Base-by-base conservation (phyloP, 1,284 basidiomycete species). In the Boletellus sp. region DNA sequence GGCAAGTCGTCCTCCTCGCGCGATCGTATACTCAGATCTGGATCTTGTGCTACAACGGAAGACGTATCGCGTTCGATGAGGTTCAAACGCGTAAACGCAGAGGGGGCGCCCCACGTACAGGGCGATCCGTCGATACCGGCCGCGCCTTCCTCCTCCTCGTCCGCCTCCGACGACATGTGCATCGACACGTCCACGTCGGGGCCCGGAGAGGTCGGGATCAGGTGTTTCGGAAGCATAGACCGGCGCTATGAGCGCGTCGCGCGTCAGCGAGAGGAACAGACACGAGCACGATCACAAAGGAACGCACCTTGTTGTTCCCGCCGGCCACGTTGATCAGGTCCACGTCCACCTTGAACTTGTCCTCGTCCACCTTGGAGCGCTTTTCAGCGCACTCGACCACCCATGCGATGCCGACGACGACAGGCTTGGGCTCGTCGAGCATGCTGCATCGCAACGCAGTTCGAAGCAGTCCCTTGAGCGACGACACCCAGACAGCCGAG, bases 391-490 rank as follows among this genome's bases (percentile, higher is more conserved):
- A 47, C 13, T 47, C 46, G 2, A 92, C 89, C 3, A 95, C 88
- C 93, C 93, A 96, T n/a, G 80, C 84, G 53, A 94, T 90, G 10
- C 91, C 89, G 11, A 96, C 87, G 10, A 94, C 80, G 33, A 74
- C 64, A 0, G 89, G 89, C 55, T 84, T 84, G 0, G 84, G 83
- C 23, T 87, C 81, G 27, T 79, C 70, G 14, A 86, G 65, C 44
- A 79, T 60, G 43, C 83, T 84, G 23, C 16, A 32, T 2, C 36
- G 10, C 20, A 36, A 8, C 30, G n/a, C n/a, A n/a, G n/a, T n/a
- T n/a, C n/a, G n/a, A n/a, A n/a, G n/a, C n/a, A n/a, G n/a, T n/a
- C n/a, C n/a, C n/a, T n/a, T n/a, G n/a, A n/a, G n/a, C n/a, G n/a
- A n/a, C n/a, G n/a, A n/a, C n/a, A n/a, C n/a, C n/a, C n/a, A 11